A percentile compares a stretch with the other conserved stretches of the same genome.
Conservation (phyloP, 495 filamentous ascomycete genomes). For the Hypomontagnella submonticulosa region DNA sequence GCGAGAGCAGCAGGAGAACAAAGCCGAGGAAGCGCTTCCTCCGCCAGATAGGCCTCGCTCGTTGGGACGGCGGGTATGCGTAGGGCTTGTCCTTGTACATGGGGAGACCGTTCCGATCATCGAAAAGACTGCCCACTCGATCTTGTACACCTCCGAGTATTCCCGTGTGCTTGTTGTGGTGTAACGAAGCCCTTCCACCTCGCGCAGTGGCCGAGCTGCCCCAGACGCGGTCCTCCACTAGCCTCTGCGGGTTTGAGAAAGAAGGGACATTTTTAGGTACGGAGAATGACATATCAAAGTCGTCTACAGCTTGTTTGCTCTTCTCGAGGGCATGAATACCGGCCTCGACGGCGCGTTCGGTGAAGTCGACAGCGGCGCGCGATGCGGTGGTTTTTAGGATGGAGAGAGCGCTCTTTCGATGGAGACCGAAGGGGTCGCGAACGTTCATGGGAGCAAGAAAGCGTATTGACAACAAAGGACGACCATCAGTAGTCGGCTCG, state of each 20-base stretch:
- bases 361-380: slow-evolving; percentile 53
- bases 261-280: slow-evolving; percentile 75
- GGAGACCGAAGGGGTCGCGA: slow-evolving; percentile 63
- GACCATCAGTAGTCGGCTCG: slow-evolving; percentile 11
- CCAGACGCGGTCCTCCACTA: slow-evolving; percentile 76
- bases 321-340: slow-evolving; percentile 56
- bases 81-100: slow-evolving; percentile 99
- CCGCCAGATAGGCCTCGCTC: slow-evolving; percentile 59
- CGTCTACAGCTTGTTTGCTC: slow-evolving; percentile 54
- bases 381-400: slow-evolving; percentile 57
- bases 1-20: slow-evolving; percentile 57
- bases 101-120: slow-evolving; percentile 73
- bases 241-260: slow-evolving; percentile 73
- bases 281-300: slow-evolving; percentile 72
- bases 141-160: slow-evolving; percentile 60
- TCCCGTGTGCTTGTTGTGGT: slow-evolving; percentile 47
- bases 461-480: slow-evolving; percentile 31
- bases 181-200: slow-evolving; percentile 26
- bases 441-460: slow-evolving; percentile 59
- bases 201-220: slow-evolving; percentile 53
- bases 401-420: slow-evolving; percentile 57
- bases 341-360: slow-evolving; percentile 54
- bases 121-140: slow-evolving; percentile 58
- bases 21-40: slow-evolving; percentile 59
- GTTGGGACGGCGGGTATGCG: slow-evolving; percentile 67